These are phyloP conservation scores for Cordyceps militaris DNA, from an alignment of 2,329 filamentous ascomycete genomes.

Conservation along the genomic window DNA sequence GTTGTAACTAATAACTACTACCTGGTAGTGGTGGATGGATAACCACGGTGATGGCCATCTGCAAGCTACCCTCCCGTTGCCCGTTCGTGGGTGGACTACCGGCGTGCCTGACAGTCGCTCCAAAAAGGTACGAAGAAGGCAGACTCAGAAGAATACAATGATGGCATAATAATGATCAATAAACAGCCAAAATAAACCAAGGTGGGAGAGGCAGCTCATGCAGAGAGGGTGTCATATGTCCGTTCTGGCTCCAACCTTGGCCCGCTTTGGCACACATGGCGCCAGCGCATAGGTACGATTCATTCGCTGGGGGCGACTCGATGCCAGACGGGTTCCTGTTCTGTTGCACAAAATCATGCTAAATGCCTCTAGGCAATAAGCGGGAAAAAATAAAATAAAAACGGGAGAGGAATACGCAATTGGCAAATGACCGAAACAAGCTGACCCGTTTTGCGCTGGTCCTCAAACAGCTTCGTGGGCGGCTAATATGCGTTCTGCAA, in stretches of 20 bases:
- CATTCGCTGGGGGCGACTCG: constrained; percentile 1
- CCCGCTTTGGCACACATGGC: constrained; percentile 8
- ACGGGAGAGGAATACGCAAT: neutral
- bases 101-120: neutral
- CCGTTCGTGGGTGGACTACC: neutral
- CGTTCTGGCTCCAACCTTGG: constrained; percentile 7
- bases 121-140: neutral
- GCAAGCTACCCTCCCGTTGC: neutral
- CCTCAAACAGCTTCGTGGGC: neutral
- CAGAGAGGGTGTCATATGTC: neutral
- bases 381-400: neutral
- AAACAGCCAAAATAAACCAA: neutral
- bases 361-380: neutral
- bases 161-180: neutral
- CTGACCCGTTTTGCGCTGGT: neutral
- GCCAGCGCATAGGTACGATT: constrained; percentile 10
- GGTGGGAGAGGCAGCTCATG: neutral
- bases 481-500: neutral
- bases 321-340: neutral
- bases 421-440: neutral
- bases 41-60: constrained; percentile 5
- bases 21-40: neutral
- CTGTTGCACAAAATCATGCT: neutral
- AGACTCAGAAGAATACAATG: neutral
- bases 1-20: too few species aligned